Evolutionary conservation across 192 early-diverging fungal species (phyloP), one percentile per base, ranked within the genome.

Genomic region (Allomyces macrogynus): DNA sequence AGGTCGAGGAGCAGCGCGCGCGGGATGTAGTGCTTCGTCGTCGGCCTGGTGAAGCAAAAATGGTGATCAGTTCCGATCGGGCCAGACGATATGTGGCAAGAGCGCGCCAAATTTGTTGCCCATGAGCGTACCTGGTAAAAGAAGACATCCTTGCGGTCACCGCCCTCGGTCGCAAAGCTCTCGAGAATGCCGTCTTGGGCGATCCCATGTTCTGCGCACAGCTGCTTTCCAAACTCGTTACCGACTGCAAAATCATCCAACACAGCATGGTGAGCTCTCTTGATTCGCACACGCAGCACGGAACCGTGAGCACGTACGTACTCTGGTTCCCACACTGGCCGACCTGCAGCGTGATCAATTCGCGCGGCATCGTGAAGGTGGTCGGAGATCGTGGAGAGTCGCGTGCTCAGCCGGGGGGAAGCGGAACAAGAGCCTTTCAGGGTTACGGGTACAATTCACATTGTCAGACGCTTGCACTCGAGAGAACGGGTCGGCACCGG

Each of bases 281-380:
- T 32, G 54, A 7, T 40, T 8, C 7, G 32, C 32, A 7, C 32
- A 40, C 32, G 32, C 32, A 27, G 14, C 16, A 57, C 43, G 8
- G n/a, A 23, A 42, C 24, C 18, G 3, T 3, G 5, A 27, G 24
- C 63, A n/a, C 24, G 40, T n/a, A 61, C 72, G 64, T 81, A 91
- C 89, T 92, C 70, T 97, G 95, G 73, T 97, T 97, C 64, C 95
- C 95, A 72, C 95, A 97, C 76, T 97, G 95, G 12, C 95, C 95
- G 20, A 89, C 84, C 78, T 95, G 92, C 40, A 97, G 78, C 4
- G 92, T 95, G 66, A 97, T 94, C 74, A 97, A 89, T 82, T 95
- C 95, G 63, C 92, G 84, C 63, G 87, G 86, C 87, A 89, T 87
- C 43, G 32, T 40, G 32, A 8, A 40, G 0, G 32, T 40, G 32